Evolutionary conservation across 2,329 filamentous ascomycete species (phyloP), one percentile per base, ranked within the genome.

Genomic region (Daldinia eschscholtzii): DNA sequence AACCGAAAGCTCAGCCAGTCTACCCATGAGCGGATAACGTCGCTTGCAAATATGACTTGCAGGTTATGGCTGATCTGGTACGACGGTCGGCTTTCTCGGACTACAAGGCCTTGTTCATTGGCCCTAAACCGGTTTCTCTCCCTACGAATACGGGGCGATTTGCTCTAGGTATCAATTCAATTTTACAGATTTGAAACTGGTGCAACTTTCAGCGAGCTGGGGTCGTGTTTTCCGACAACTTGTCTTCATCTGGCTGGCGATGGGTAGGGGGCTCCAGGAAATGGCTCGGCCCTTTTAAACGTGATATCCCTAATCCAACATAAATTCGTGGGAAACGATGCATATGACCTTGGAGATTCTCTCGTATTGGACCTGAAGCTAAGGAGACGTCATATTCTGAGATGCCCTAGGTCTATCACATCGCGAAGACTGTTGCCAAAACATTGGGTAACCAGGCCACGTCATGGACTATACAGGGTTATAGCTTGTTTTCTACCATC

Each of bases 291-390:
- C 92, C 13, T 88, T 28, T 26, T 10, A 48, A 26, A 48, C 20
- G 6, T 2, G 2, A 48, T 26, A 26, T 48, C 20, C 86, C 64
- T 87, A 86, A 79, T 91, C 89, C 53, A 97, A 84, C 18, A 93
- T 93, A 73, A 97, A 95, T 73, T 90, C 92, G 83, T 97, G 93
- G 80, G 94, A 95, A 13, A 91, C 88, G 50, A 93, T 93, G 71
- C 88, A 89, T 18, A 86, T 87, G 56, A 83, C 44, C 4, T 28
- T 12, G 1, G 26, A 12, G 35, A 39, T 39, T 15, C 10, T 39
- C 10, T 39, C 35, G 35, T 39, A 12, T 13, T 4, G 12, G 12
- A 39, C 4, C 13, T 39, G 5, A 12, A 39, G 35, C 35, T 4
- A 13, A 39, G 12, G 35, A 39, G 35, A 39, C 35, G 12, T 39